Evolutionary conservation across 192 early-diverging fungal species (phyloP).

Genomic region (Jimgerdemannia lactiflua): DNA sequence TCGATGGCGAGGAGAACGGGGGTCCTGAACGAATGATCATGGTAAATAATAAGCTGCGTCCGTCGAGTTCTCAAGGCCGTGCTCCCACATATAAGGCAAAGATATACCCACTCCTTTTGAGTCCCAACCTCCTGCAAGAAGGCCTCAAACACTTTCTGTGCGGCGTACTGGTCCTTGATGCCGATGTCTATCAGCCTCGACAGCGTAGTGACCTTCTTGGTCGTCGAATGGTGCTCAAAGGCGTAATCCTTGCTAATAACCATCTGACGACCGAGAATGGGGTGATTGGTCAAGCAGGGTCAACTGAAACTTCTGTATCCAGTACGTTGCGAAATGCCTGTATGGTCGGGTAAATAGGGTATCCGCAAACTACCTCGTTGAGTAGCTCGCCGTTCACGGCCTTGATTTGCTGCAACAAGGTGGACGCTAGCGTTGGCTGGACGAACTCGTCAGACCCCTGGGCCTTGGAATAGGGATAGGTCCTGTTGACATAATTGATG

Average conservation of each 20-base stretch:
- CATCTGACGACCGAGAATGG: not conserved
- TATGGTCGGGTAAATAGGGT: not conserved
- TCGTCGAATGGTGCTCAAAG: conserved; percentile 32
- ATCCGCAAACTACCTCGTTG: conserved; percentile 21
- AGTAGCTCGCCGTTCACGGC: conserved; percentile 30
- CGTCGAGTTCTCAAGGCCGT: not conserved
- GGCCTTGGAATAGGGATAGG: conserved; percentile 35
- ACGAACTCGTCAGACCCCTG: conserved; percentile 32
- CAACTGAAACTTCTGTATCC: too few relatives aligned
- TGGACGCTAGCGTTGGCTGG: conserved; percentile 40
- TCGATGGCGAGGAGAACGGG: conserved; percentile 52
- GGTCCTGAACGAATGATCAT: conserved; percentile 15
- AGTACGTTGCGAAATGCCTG: too few relatives aligned
- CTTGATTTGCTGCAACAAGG: conserved; percentile 37
- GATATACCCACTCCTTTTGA: conserved; percentile 30
- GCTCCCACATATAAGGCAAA: not conserved
- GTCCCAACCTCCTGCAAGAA: conserved; percentile 41
- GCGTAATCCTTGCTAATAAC: conserved; percentile 5
- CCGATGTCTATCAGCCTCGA: conserved; percentile 34
- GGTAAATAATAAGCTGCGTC: not conserved
- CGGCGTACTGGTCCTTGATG: conserved; percentile 36
- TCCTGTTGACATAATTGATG: conserved; percentile 40
- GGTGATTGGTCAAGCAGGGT: too few relatives aligned
- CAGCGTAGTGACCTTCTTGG: conserved; percentile 24
- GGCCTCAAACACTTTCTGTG: conserved; percentile 41